Evolutionary conservation across 179 eudicot genomes (phyloP), one percentile per base, ranked within the genome.

Genomic region (Carnegiea gigantea): DNA sequence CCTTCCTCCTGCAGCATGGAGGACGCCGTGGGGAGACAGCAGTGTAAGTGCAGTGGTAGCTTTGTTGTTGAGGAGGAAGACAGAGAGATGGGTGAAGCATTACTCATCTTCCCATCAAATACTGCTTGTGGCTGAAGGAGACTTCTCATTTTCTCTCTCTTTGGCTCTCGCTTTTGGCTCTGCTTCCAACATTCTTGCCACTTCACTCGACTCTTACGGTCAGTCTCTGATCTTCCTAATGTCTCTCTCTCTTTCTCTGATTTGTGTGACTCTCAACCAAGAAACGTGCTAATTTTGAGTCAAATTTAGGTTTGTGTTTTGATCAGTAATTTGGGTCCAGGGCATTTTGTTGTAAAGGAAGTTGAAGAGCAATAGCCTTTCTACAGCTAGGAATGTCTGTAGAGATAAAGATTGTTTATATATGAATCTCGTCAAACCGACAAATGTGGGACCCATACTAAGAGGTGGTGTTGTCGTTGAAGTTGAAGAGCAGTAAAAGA

Each of bases 71-170:
- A 17, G 49, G 30, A 4, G 59, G 30, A 77, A 51, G 72, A 77
- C 21, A 59, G 81, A 76, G 46, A 76, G 40, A n/a, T 76, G 83
- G 79, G 68, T 76, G 18, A 81, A 76, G 46, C 83, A 81, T 23
- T 81, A 81, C 46, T 81, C 83, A 67, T 81, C 80, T 10, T 21
- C 9, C 38, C 80, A 81, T 68, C 11, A 40, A 48, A 81, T 81
- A 65, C 65, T 81, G 78, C 28, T 81, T 8, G 83, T 81, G 17
- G 83, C 80, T 76, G 83, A 81, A 33, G 83, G 83, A 23, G 80
- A 81, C 71, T 81, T 81, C 75, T 76, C 83, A 1, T 81, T 81
- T 65, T 76, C 83, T 9, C 57, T 76, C 1, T 76, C 79, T 54
- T 76, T 81, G 79, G 83, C 83, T 51, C 0, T 68, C n/a, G 79